Base-by-base conservation (phyloP, 1,284 basidiomycete genomes). In the Melampsora abietis-canadensis region DNA sequence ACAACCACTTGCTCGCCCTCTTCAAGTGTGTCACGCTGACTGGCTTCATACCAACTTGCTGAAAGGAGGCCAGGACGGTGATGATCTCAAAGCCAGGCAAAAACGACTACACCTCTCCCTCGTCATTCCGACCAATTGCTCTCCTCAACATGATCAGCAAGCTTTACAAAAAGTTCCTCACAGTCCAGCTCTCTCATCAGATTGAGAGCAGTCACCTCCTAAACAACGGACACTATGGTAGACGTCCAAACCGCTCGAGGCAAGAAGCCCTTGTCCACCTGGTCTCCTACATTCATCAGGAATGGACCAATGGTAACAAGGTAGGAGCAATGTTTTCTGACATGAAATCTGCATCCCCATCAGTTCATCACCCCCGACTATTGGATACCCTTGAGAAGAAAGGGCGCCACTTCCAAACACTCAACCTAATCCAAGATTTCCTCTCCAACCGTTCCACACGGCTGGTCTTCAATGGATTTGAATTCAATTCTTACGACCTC, bases 71-170 rank as follows among this genome's bases (percentile, higher is more conserved):
- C 4, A 31, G 44, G 6, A 70, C 60, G 7, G 21, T 27, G 6
- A 70, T 70, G 34, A 62, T 63, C n/a, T 1, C 31, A 27, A 67
- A 67, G 34, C 24, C 8, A n/a, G 66, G 66, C 4, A 67, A 54
- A 30, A 17, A 5, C 8, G 37, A 69, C 37, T 69, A 46, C 40
- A 61, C 59, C 2, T 17, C 7, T 15, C 54, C 68, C 21, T 4
- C 19, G 8, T 37, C 59, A 6, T 69, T 61, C 40, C 30, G 59
- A 4, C 68, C 68, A 3, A 69, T 69, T 44, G 34, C 66, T 30
- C n/a, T 67, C 7, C 21, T 37, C 24, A 10, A 67, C 31, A 57
- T 8, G 30, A 7, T 51, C 54, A 5, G 48, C 48, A 54, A 17
- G 12, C 48, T 47, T 57, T 31, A 47, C 17, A 31, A 19, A 10